phyloP scores from a whole-genome alignment of 1,139 yeast species.

The Pichia sp. region DNA sequence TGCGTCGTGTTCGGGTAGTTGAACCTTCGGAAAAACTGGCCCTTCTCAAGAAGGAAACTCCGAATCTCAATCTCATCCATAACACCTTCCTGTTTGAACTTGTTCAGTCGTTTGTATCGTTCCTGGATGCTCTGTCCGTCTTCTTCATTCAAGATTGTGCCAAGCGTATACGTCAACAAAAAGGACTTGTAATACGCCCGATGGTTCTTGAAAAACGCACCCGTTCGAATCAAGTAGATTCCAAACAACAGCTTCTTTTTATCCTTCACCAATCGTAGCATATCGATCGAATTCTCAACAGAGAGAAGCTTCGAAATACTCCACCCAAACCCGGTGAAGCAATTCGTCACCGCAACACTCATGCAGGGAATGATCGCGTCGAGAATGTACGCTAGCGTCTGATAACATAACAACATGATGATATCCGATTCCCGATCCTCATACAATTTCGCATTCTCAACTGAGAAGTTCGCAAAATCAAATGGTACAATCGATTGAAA shows the following conservation, averaged over 20 bases:
- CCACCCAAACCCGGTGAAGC: too few relatives aligned
- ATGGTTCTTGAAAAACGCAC: background rate
- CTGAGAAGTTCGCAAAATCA: conserved; percentile 7
- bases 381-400: too few relatives aligned
- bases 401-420: too few relatives aligned
- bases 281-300: too few relatives aligned
- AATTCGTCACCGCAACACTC: too few relatives aligned
- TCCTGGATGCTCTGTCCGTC: too few relatives aligned
- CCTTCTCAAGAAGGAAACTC: conserved; percentile 7
- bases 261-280: background rate
- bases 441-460: too few relatives aligned
- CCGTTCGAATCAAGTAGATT: background rate
- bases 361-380: too few relatives aligned
- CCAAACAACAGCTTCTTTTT: background rate
- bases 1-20: conserved; percentile 2
- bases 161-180: background rate
- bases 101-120: too few relatives aligned
- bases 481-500: conserved; percentile 16
- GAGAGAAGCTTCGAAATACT: too few relatives aligned
- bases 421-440: conserved; percentile 10
- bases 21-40: conserved; percentile 6
- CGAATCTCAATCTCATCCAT: conserved; percentile 6
- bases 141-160: too few relatives aligned
- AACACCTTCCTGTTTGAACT: background rate
- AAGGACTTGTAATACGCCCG: background rate